These are phyloP conservation scores for Miamiensis avidus DNA, from an alignment of 169 alveolate species.

Conservation along the genomic window DNA sequence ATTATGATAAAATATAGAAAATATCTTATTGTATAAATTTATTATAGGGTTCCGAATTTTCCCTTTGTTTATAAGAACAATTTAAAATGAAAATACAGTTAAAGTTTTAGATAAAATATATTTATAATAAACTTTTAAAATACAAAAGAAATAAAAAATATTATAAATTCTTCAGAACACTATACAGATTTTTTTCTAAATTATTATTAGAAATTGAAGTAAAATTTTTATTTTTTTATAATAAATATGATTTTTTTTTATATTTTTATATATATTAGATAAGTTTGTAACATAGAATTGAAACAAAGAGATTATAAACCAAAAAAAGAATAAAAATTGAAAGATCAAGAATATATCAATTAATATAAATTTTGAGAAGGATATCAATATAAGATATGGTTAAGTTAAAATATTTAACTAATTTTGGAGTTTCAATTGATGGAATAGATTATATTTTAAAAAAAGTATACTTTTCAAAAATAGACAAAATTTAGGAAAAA, in stretches of 20 bases:
- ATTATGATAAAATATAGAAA: too few species aligned
- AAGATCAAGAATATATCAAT: neutral
- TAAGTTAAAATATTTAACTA: neutral
- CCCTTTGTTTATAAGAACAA: neutral
- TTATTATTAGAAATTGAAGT: neutral
- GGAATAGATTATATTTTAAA: neutral
- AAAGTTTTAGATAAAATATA: neutral
- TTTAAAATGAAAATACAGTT: neutral
- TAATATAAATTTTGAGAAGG: neutral
- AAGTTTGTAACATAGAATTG: neutral
- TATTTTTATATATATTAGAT: too few species aligned
- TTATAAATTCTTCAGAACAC: neutral
- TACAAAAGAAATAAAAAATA: neutral
- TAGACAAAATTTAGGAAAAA: neutral
- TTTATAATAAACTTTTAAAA: too few species aligned
- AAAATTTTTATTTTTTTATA: too few species aligned
- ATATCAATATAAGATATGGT: neutral
- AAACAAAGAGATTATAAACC: neutral
- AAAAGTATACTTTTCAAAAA: neutral
- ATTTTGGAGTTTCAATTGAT: neutral
- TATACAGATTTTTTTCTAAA: neutral
- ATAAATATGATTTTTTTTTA: too few species aligned
- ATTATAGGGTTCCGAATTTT: neutral
- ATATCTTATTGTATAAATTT: too few species aligned
- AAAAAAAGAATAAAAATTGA: neutral